These are phyloP conservation scores for Lepidium didymum DNA, from an alignment of 345 rosid species.

Conservation along the genomic window DNA sequence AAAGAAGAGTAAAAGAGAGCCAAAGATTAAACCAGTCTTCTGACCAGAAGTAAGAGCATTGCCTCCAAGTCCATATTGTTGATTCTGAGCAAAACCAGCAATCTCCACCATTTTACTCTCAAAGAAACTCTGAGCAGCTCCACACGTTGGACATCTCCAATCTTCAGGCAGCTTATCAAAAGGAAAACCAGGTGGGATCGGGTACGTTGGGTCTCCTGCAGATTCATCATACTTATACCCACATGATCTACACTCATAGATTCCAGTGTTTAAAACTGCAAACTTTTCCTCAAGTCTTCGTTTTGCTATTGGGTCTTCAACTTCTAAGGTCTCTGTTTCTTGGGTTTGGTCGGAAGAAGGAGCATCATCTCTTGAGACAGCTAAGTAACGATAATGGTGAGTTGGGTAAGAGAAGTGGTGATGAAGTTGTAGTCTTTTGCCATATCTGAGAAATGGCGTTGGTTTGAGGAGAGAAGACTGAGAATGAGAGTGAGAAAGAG, in stretches of 20 bases:
- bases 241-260: conserved; percentile 91
- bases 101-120: conserved; percentile 92
- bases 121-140: conserved; percentile 79
- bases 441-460: conserved; percentile 18
- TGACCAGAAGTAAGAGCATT: conserved; percentile 88
- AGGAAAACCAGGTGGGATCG: conserved; percentile 82
- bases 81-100: conserved; percentile 97
- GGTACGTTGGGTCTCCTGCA: conserved; percentile 79
- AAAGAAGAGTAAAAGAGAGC: conserved; percentile 61
- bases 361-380: conserved; percentile 73
- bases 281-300: conserved; percentile 81
- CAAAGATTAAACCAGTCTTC: conserved; percentile 78
- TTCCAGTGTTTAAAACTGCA: conserved; percentile 90
- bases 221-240: conserved; percentile 89
- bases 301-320: conserved; percentile 1
- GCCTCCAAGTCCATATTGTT: conserved; percentile 81
- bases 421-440: conserved; percentile 8
- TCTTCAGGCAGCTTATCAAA: conserved; percentile 76
- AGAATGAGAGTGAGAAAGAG: conserved; percentile 21
- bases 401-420: conserved; percentile 8
- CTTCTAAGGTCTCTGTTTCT: conserved; percentile 7
- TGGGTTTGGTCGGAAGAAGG: conserved; percentile 2
- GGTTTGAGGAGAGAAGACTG: conserved; percentile 22
- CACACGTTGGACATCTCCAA: conserved; percentile 96
- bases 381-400: conserved; percentile 37